phyloP scores from a whole-genome alignment of 2,329 filamentous ascomycete species.

The Rhexocercosporidium sp. region DNA sequence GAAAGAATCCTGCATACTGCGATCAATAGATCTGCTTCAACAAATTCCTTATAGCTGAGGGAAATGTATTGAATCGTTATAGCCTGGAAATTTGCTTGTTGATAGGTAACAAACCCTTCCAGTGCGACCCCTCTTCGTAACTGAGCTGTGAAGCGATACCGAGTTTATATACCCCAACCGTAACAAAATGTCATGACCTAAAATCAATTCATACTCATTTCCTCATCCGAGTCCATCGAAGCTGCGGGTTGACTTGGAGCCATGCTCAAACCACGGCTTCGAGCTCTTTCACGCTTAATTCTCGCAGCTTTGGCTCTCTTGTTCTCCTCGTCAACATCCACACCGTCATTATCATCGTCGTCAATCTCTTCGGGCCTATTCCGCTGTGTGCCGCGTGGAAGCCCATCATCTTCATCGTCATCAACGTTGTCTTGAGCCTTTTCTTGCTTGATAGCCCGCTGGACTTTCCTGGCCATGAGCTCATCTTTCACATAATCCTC shows the following conservation, averaged over 20 bases:
- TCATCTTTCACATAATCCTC: constrained; percentile 62
- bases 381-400: constrained; percentile 29
- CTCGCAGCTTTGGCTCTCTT: constrained; percentile 14
- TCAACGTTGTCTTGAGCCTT: constrained; percentile 50
- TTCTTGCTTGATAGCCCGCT: constrained; percentile 52
- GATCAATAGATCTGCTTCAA: too few species aligned
- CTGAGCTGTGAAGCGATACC: background rate
- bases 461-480: constrained; percentile 61
- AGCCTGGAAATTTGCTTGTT: too few species aligned
- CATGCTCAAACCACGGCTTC: constrained; percentile 24
- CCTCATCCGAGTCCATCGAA: constrained; percentile 36
- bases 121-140: background rate
- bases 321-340: constrained; percentile 22
- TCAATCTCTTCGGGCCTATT: constrained; percentile 27
- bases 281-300: constrained; percentile 28
- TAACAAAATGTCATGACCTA: background rate
- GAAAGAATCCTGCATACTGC: too few species aligned
- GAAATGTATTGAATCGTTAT: too few species aligned
- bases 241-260: constrained; percentile 18
- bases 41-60: too few species aligned
- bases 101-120: too few species aligned
- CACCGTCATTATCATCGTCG: constrained; percentile 29
- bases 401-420: constrained; percentile 46
- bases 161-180: background rate
- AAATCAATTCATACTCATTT: constrained; percentile 40